Percentiles rank a stretch among this genome's conserved stretches.
Evolutionary conservation across 2,329 filamentous ascomycete genomes (phyloP).

Genomic region (Claviceps digitariae): DNA sequence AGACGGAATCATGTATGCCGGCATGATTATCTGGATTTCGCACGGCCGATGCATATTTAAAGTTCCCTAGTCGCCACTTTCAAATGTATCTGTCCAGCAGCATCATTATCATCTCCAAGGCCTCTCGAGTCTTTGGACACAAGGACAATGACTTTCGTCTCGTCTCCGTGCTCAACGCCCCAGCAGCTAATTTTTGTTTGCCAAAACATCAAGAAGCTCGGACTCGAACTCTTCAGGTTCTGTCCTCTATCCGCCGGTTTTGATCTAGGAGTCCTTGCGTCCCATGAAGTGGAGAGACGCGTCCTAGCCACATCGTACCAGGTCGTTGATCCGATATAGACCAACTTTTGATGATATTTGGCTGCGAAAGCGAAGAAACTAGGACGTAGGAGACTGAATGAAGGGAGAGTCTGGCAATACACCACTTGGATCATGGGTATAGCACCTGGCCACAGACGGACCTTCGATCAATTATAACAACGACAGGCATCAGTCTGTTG

Average conservation of each 20-base stretch:
- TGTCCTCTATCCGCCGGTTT: conserved; percentile 39
- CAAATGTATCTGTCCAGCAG: background rate
- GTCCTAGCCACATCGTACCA: conserved; percentile 18
- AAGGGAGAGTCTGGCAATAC: background rate
- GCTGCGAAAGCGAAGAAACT: conserved; percentile 12
- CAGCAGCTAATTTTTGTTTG: background rate
- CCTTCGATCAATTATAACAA: conserved; percentile 16
- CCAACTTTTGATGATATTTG: conserved; percentile 7
- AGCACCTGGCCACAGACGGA: conserved; percentile 39
- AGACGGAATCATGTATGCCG: conserved; percentile 1
- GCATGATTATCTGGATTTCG: background rate
- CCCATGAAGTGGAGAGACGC: conserved; percentile 11
- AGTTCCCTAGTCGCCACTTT: background rate
- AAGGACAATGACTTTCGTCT: background rate
- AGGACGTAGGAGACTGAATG: background rate
- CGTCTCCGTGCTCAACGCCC: background rate
- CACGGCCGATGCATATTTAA: background rate
- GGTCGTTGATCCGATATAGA: conserved; percentile 12
- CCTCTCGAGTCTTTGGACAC: background rate
- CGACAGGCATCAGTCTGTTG: background rate
- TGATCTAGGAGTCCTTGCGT: conserved; percentile 24
- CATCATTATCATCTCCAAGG: background rate
- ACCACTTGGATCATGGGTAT: conserved; percentile 32
- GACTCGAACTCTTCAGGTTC: conserved; percentile 22
- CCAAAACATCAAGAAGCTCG: background rate